Conservation (phyloP, 176 grass and related monocot genomes). For the Saccharum spontaneum region DNA sequence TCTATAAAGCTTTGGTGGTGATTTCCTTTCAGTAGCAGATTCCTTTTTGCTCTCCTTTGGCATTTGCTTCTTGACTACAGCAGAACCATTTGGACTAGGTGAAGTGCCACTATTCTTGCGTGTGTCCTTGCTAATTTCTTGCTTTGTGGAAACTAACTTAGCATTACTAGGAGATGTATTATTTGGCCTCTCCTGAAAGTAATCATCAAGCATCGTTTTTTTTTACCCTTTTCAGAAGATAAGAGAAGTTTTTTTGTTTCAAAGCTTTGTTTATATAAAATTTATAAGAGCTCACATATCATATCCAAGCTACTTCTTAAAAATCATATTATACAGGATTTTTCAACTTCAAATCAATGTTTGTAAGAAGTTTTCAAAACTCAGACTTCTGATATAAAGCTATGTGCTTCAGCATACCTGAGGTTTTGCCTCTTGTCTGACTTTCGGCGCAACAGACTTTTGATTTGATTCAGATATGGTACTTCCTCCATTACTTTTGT, state of each 20-base stretch:
- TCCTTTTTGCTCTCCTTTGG: constrained; percentile 44
- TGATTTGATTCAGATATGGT: constrained; percentile 45
- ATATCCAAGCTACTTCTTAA: constrained; percentile 1
- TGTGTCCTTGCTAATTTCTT: constrained; percentile 50
- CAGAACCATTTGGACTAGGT: constrained; percentile 36
- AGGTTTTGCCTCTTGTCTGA: constrained; percentile 67
- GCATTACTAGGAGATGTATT: constrained; percentile 47
- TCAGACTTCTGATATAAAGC: constrained; percentile 5
- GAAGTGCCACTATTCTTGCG: constrained; percentile 36
- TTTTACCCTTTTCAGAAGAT: not conserved
- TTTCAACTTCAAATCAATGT: not conserved
- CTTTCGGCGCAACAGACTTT: constrained; percentile 41
- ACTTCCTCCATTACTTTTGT: constrained; percentile 61
- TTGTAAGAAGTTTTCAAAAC: not conserved
- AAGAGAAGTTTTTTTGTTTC: not conserved
- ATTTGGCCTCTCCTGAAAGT: constrained; percentile 63
- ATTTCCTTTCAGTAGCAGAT: constrained; percentile 36
- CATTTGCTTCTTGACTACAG: constrained; percentile 42
- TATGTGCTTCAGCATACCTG: constrained; percentile 63
- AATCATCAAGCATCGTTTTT: constrained; percentile 29
- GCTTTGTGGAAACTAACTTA: constrained; percentile 50
- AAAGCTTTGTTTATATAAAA: constrained; percentile 10
- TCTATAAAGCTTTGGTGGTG: constrained; percentile 30
- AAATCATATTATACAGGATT: constrained; percentile 2
- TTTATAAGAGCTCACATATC: not conserved